These are phyloP conservation scores for Metschnikowia kunwiensis DNA, from an alignment of 805 yeast species.

Conservation along the genomic window DNA sequence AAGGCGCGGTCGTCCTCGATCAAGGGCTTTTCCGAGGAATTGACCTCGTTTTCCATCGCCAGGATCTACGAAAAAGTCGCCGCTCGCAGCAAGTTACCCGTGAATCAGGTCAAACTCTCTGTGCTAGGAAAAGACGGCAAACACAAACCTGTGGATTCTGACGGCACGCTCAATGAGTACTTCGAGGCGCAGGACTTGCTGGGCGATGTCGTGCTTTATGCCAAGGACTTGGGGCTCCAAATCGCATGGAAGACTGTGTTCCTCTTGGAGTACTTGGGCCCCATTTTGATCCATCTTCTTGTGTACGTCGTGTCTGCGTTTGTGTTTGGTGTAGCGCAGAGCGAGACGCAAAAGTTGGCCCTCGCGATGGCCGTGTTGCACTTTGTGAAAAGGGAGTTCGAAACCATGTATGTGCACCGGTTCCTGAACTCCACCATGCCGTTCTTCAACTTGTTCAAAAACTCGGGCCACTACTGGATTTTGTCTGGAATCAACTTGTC, in stretches of 20 bases:
- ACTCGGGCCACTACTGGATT: conserved; percentile 91
- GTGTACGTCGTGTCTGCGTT: conserved; percentile 42
- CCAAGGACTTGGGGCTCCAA: conserved; percentile 92
- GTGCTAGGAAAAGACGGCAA: conserved; percentile 24
- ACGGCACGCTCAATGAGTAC: conserved; percentile 28
- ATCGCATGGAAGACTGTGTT: conserved; percentile 91
- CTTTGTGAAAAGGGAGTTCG: conserved; percentile 83
- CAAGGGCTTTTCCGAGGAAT: conserved; percentile 45
- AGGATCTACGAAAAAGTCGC: conserved; percentile 46
- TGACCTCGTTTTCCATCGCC: conserved; percentile 32
- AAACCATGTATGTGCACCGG: conserved; percentile 78
- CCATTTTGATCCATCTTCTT: conserved; percentile 73
- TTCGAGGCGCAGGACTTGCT: conserved; percentile 46
- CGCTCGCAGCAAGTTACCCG: conserved; percentile 38
- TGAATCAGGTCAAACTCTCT: conserved; percentile 29
- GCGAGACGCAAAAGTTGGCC: conserved; percentile 52
- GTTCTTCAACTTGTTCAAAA: conserved; percentile 76
- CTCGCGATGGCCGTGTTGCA: conserved; percentile 63
- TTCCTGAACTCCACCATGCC: conserved; percentile 96
- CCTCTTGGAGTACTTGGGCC: conserved; percentile 85
- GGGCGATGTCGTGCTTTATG: conserved; percentile 46
- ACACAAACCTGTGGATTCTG: conserved; percentile 44
- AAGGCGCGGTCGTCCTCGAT: conserved; percentile 60
- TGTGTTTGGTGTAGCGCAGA: conserved; percentile 22
- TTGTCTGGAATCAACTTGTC: conserved; percentile 66